phyloP scores from a whole-genome alignment of 176 grass and related monocot genomes.

The Secale cereale region DNA sequence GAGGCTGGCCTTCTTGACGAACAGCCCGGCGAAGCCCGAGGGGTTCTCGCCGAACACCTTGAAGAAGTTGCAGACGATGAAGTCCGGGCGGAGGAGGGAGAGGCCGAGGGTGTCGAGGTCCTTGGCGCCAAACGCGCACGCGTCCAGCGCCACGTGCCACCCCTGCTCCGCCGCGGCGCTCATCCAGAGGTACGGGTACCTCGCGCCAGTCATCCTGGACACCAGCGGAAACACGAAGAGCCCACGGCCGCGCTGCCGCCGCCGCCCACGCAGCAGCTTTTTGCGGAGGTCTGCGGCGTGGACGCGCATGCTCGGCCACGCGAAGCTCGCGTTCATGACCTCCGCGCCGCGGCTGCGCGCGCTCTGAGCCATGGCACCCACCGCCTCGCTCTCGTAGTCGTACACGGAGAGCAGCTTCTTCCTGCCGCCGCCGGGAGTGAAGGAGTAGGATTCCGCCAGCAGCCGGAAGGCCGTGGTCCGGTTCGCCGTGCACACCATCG shows the following conservation, averaged over 20 bases:
- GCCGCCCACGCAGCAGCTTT: slow-evolving; percentile 36
- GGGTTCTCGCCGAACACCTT: slow-evolving; percentile 94
- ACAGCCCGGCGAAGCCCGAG: slow-evolving; percentile 76
- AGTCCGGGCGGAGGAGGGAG: slow-evolving; percentile 85
- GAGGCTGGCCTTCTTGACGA: slow-evolving; percentile 66
- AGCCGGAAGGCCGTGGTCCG: slow-evolving; percentile 81
- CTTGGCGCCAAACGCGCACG: slow-evolving; percentile 79
- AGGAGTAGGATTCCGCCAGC: slow-evolving; percentile 81
- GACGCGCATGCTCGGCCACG: slow-evolving; percentile 82
- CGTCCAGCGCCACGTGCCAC: slow-evolving; percentile 86
- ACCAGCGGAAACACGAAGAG: slow-evolving; percentile 84
- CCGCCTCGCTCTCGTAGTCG: slow-evolving; percentile 87
- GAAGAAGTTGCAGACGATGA: slow-evolving; percentile 95
- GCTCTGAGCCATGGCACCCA: slow-evolving; percentile 44
- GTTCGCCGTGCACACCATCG: slow-evolving; percentile 92
- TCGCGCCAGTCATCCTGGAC: slow-evolving; percentile 69
- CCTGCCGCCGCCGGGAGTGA: slow-evolving; percentile 30
- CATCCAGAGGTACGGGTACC: slow-evolving; percentile 95
- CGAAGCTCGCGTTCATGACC: slow-evolving; percentile 61
- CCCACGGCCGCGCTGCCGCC: slow-evolving; percentile 16
- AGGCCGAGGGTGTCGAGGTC: slow-evolving; percentile 81
- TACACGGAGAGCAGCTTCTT: slow-evolving; percentile 61
- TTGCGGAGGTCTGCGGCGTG: slow-evolving; percentile 57
- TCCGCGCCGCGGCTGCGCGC: slow-evolving; percentile 61
- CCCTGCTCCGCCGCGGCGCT: slow-evolving; percentile 65